A percentile compares a stretch with the other conserved stretches of the same genome.
Conservation (phyloP, 1,284 basidiomycete species). For the Cutaneotrichosporon arboriforme region DNA sequence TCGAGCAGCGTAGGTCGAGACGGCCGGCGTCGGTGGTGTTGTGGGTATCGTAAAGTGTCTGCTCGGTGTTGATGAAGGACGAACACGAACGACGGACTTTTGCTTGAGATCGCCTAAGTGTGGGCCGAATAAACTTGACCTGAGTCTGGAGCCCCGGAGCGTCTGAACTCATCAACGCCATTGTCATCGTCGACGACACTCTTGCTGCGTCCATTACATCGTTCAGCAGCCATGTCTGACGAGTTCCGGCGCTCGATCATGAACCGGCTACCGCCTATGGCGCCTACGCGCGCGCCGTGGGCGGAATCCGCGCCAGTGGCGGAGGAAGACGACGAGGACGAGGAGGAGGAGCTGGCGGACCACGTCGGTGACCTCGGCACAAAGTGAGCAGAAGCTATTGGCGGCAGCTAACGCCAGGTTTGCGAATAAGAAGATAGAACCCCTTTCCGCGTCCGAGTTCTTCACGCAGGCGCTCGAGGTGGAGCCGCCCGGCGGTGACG, state of each 20-base stretch:
- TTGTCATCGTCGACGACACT: neutral
- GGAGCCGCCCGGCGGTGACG: constrained; percentile 56
- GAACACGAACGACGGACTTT: constrained; percentile 2
- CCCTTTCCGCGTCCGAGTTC: constrained; percentile 67
- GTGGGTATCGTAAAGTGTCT: neutral
- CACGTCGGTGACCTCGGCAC: constrained; percentile 58
- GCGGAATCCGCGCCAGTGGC: constrained; percentile 18
- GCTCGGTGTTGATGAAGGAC: neutral
- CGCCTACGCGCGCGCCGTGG: constrained; percentile 44
- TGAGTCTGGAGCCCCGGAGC: neutral
- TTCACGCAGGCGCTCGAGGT: constrained; percentile 73
- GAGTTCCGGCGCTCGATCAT: constrained; percentile 42
- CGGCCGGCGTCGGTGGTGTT: too few relatives aligned
- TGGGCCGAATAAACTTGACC: neutral
- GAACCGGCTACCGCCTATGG: constrained; percentile 39
- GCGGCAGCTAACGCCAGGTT: constrained; percentile 45
- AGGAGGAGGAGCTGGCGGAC: constrained; percentile 59
- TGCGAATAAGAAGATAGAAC: constrained; percentile 54
- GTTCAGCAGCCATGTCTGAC: constrained; percentile 35
- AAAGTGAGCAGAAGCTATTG: constrained; percentile 16
- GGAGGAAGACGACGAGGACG: constrained; percentile 43
- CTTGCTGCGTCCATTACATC: too few relatives aligned
- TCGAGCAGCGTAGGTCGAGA: too few relatives aligned
- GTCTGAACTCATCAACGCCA: neutral
- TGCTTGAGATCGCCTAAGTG: neutral